Base-by-base conservation (phyloP, 202 grass and related monocot genomes). In the Eragrostis tef region DNA sequence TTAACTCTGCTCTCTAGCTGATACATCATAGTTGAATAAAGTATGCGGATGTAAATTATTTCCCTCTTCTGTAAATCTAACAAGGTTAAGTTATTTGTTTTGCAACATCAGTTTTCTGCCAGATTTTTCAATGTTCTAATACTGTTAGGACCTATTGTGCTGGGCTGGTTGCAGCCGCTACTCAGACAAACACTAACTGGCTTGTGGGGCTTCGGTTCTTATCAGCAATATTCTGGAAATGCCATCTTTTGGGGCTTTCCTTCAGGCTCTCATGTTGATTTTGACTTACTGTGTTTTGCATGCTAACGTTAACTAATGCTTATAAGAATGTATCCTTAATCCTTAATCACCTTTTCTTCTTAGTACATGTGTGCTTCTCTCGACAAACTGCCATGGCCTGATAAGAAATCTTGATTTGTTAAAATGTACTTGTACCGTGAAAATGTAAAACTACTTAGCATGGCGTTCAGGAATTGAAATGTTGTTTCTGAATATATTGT, bases 321-420 rank as follows among this genome's bases (percentile, higher is more conserved):
- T 84, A n/a, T n/a, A n/a, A n/a, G 59, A 66, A n/a, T 85, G 60
- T 68, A 64, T 69, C 79, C n/a, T 61, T 5, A 51, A 12, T 11
- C 59, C 41, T 61, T 5, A 51, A 16, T 11, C 59, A n/a, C 15
- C 6, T 0, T 27, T 73, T 58, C 26, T 64, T 77, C 9, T 10
- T 34, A 50, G 44, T 76, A 64, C 14, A 64, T 73, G n/a, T n/a
- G 26, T 44, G 14, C 31, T 75, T 46, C 44, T 71, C 17, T 71
- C 50, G 46, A 56, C 16, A 11, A 56, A 62, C 29, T 73, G 46
- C 44, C 17, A 61, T 84, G 27, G 2, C 43, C 8, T 79, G 31
- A 6, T 42, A 50, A 60, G n/a, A 73, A 59, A 20, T 69, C 27
- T 39, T 50, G n/a, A 10, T 41, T 34, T 68, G 31, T 19, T n/a